Evolutionary conservation across 257 asterid species (phyloP).

Genomic region (Salvia miltiorrhiza): DNA sequence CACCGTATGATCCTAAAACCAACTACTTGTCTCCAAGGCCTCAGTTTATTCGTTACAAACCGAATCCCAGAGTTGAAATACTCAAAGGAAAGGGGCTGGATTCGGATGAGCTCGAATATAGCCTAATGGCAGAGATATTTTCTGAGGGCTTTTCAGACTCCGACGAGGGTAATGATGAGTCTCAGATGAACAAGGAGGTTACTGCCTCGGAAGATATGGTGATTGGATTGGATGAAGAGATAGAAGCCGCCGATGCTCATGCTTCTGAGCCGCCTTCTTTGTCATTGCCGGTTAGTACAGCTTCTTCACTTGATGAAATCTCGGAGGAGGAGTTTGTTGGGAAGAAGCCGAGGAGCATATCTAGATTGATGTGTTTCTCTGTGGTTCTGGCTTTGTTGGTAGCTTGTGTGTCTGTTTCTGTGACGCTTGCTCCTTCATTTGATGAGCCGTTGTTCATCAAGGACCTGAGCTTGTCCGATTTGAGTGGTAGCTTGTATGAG

Average conservation of each 20-base stretch:
- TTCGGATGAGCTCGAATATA: conserved; percentile 31
- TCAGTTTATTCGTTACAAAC: conserved; percentile 70
- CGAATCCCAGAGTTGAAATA: conserved; percentile 58
- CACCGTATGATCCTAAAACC: conserved; percentile 80
- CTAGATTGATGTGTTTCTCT: conserved; percentile 33
- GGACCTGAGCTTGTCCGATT: conserved; percentile 33
- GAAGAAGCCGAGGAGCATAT: conserved; percentile 29
- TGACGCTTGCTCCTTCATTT: conserved; percentile 30
- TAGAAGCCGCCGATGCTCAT: conserved; percentile 1
- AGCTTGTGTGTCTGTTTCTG: conserved; percentile 36
- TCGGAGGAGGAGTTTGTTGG: conserved; percentile 27
- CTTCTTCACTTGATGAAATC: conserved; percentile 2
- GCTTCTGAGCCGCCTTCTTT: conserved; percentile 17
- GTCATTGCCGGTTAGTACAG: conserved; percentile 29
- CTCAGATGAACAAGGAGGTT: no score
- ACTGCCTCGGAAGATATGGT: conserved; percentile 15
- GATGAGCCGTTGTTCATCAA: conserved; percentile 14
- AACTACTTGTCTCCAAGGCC: conserved; percentile 88
- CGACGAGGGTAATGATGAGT: no score
- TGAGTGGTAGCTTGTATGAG: conserved; percentile 26
- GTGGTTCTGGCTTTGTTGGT: conserved; percentile 41
- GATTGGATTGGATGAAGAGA: conserved; percentile 26
- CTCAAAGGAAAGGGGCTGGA: conserved; percentile 40
- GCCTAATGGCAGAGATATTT: conserved; percentile 36
- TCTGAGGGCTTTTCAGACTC: conserved; percentile 49